A percentile compares a stretch with the other conserved stretches of the same genome.
Conservation (phyloP, 192 early-diverging fungal species). For the Helicostylum pulchrum region DNA sequence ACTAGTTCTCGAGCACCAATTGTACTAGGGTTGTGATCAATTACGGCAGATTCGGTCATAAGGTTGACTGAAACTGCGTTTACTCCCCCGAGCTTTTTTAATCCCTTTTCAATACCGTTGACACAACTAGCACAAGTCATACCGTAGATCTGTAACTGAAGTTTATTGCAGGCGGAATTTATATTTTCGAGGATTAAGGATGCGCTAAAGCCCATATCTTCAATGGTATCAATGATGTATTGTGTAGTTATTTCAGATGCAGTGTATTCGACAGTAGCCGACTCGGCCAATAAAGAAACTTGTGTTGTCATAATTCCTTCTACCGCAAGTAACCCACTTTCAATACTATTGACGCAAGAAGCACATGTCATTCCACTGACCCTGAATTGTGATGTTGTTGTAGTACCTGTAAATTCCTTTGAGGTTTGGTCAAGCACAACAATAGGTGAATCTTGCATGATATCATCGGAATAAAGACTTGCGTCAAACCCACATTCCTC, state of each 20-base stretch:
- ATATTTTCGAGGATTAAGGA: background rate
- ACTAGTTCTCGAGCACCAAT: conserved; percentile 82
- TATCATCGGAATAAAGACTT: background rate
- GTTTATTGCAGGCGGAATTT: conserved; percentile 6
- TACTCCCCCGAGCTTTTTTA: conserved; percentile 49
- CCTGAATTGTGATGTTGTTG: conserved; percentile 60
- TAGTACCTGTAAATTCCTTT: conserved; percentile 55
- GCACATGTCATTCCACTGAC: conserved; percentile 90
- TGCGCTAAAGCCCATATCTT: conserved; percentile 1
- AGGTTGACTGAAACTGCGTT: conserved; percentile 61
- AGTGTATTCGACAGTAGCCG: conserved; percentile 68
- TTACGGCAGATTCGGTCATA: conserved; percentile 64
- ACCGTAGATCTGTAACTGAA: conserved; percentile 59
- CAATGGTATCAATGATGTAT: conserved; percentile 9
- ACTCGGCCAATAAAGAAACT: conserved; percentile 83
- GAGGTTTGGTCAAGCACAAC: conserved; percentile 15
- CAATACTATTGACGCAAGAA: conserved; percentile 79
- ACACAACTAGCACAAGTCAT: conserved; percentile 92
- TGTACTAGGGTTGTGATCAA: conserved; percentile 63
- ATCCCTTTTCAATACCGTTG: conserved; percentile 58
- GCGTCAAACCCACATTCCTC: conserved; percentile 20
- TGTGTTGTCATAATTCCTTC: conserved; percentile 67
- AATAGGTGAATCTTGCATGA: background rate
- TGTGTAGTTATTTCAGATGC: conserved; percentile 7
- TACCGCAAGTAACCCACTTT: conserved; percentile 49